A percentile compares a stretch with the other conserved stretches of the same genome.
Evolutionary conservation across 140 eudicot species (phyloP).

Genomic region (Oenanthe javanica): DNA sequence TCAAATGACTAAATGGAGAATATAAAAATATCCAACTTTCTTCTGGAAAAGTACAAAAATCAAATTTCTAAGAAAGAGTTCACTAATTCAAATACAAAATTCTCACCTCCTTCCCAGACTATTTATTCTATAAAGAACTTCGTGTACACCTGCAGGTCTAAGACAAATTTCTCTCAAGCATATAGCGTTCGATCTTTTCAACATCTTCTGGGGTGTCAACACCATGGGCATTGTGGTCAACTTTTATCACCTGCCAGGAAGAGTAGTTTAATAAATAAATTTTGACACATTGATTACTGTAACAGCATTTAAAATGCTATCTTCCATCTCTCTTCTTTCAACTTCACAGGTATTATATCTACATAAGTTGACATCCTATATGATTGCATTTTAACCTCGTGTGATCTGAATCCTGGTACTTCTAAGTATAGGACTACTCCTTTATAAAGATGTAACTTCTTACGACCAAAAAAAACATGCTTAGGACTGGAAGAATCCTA

Average conservation of each 20-base stretch:
- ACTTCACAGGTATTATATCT: neutral
- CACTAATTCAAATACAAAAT: neutral
- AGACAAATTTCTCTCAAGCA: constrained; percentile 67
- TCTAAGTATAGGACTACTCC: neutral
- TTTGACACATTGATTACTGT: neutral
- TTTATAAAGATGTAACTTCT: neutral
- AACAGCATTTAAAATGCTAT: neutral
- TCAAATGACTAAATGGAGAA: neutral
- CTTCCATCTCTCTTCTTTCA: neutral
- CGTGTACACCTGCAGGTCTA: constrained; percentile 17
- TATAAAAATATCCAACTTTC: neutral
- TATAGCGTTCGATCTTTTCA: constrained; percentile 56
- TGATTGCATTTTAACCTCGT: neutral
- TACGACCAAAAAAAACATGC: neutral
- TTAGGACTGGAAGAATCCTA: neutral
- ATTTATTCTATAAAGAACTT: neutral
- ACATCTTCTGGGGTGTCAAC: constrained; percentile 91
- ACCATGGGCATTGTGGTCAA: constrained; percentile 84
- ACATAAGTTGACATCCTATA: neutral
- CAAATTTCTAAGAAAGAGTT: neutral
- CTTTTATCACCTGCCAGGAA: constrained; percentile 65
- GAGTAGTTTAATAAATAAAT: neutral
- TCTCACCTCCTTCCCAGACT: neutral
- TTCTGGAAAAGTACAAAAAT: neutral
- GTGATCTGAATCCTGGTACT: neutral